Conservation (phyloP, 2,329 filamentous ascomycete species). For the Aspergillus candidus region DNA sequence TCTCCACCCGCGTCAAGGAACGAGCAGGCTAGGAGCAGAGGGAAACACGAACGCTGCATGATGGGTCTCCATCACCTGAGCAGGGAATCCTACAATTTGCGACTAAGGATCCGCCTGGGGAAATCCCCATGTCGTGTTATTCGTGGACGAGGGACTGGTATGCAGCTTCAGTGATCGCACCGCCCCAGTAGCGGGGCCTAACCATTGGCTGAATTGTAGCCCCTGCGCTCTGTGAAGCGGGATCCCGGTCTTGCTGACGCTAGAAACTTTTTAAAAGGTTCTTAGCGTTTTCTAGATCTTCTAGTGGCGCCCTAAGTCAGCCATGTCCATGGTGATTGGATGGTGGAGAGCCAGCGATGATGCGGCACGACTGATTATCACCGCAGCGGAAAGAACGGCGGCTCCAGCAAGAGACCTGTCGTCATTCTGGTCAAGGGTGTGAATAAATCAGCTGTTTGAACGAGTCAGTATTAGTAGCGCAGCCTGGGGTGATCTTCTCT, state of each 20-base stretch:
- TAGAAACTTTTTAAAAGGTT: constrained; percentile 16
- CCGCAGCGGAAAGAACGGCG: too few species aligned
- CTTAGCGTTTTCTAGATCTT: constrained; percentile 18
- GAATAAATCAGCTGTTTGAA: not conserved
- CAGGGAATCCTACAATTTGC: constrained; percentile 7
- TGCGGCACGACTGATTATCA: too few species aligned
- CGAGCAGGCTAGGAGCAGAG: constrained; percentile 2
- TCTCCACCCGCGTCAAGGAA: constrained; percentile 8
- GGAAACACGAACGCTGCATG: constrained; percentile 14
- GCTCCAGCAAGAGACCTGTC: too few species aligned
- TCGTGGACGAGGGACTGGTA: constrained; percentile 2
- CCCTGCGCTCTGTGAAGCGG: constrained; percentile 5
- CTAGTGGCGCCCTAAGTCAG: constrained; percentile 10
- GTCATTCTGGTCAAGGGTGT: too few species aligned
- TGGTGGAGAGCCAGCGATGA: not conserved
- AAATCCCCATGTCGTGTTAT: constrained; percentile 7
- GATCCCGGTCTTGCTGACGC: constrained; percentile 16
- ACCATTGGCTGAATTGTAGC: too few species aligned
- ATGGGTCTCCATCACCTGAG: constrained; percentile 19
- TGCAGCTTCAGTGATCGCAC: constrained; percentile 5
- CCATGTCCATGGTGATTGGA: not conserved
- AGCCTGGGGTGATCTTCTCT: not conserved
- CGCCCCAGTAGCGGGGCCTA: constrained; percentile 11
- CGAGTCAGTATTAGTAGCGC: not conserved
- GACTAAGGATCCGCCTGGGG: constrained; percentile 5